Evolutionary conservation across 257 asterid genomes (phyloP).

Genomic region (Penstemon newberryi): DNA sequence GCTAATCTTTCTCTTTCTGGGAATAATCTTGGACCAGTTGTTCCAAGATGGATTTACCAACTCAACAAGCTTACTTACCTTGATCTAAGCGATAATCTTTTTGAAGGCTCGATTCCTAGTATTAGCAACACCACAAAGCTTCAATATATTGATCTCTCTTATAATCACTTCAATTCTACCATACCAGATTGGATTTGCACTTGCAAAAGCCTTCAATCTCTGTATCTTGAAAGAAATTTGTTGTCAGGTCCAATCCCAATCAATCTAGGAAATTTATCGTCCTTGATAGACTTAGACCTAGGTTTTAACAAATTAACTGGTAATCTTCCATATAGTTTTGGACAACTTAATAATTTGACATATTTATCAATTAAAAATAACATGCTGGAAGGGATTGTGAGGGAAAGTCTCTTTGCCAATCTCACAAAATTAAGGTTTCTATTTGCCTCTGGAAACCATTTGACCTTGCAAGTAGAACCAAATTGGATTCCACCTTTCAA

Average conservation of each 20-base stretch:
- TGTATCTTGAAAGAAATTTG: too few relatives aligned
- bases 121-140: too few relatives aligned
- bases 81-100: not conserved
- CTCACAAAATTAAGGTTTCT: conserved; percentile 23
- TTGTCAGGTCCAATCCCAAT: too few relatives aligned
- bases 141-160: too few relatives aligned
- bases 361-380: not conserved
- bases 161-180: too few relatives aligned
- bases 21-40: not conserved
- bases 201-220: too few relatives aligned
- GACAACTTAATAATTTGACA: conserved; percentile 11
- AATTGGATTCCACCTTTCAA: conserved; percentile 37
- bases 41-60: conserved; percentile 26
- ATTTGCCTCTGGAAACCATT: conserved; percentile 16
- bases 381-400: conserved; percentile 38
- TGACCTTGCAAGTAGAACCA: conserved; percentile 28
- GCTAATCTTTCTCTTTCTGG: conserved; percentile 2
- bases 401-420: conserved; percentile 32
- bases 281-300: not conserved
- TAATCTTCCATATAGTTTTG: conserved; percentile 28
- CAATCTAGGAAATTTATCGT: conserved; percentile 18
- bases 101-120: conserved; percentile 26
- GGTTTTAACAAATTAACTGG: conserved; percentile 29
- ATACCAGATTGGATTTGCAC: too few relatives aligned
- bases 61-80: conserved; percentile 3